phyloP scores from a whole-genome alignment of 768 basidiomycete genomes.

The Leccinum disarticulatum region DNA sequence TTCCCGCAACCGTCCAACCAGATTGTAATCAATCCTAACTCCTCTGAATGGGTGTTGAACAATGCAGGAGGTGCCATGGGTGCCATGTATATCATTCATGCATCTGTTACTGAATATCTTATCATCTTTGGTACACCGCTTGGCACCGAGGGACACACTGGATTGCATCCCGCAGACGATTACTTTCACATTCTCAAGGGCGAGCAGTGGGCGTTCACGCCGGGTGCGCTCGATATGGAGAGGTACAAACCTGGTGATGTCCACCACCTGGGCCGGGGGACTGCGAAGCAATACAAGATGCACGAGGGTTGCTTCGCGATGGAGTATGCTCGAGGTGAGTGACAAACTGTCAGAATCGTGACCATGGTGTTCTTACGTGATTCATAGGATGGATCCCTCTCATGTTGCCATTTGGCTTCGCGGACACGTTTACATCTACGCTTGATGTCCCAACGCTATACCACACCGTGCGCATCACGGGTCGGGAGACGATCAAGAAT shows the following conservation, averaged over 20 bases:
- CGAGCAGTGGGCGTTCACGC: conserved; percentile 90
- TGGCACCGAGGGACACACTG: conserved; percentile 95
- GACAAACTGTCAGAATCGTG: conserved; percentile 15
- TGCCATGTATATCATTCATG: conserved; percentile 96
- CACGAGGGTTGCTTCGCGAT: conserved; percentile 94
- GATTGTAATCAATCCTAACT: conserved; percentile 54
- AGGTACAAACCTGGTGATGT: conserved; percentile 81
- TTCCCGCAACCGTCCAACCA: conserved; percentile 58
- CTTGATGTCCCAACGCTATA: conserved; percentile 84
- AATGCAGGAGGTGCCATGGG: conserved; percentile 99
- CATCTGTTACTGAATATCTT: conserved; percentile 94
- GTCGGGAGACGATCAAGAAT: conserved; percentile 80
- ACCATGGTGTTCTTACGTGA: not conserved
- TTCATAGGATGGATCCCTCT: conserved; percentile 89
- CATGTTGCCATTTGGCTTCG: conserved; percentile 94
- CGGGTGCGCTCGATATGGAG: conserved; percentile 84
- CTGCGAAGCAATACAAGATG: conserved; percentile 97
- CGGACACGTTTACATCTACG: conserved; percentile 84
- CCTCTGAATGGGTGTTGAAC: conserved; percentile 90
- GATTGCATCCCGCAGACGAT: conserved; percentile 94
- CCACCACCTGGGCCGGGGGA: conserved; percentile 79
- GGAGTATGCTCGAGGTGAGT: conserved; percentile 86
- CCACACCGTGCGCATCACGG: conserved; percentile 75
- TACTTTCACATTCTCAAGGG: conserved; percentile 96
- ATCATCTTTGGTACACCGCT: conserved; percentile 95